Conservation (phyloP, 208 protist genomes). For the Borovskyia barvae region DNA sequence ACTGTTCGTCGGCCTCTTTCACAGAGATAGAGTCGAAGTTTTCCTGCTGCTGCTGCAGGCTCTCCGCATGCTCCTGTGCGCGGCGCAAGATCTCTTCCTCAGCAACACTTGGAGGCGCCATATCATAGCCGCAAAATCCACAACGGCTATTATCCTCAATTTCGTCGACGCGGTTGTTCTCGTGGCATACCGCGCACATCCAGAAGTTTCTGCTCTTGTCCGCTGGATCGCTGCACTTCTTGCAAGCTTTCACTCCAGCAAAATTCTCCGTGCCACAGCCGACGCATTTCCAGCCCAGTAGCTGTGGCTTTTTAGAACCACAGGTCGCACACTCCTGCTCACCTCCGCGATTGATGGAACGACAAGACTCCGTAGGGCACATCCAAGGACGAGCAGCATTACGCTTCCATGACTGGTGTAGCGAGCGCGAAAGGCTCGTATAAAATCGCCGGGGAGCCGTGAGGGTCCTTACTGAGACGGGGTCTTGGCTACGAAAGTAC, state of each 20-base stretch:
- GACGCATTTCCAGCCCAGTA: constrained; percentile 79
- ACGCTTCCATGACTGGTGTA: constrained; percentile 64
- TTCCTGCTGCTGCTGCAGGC: constrained; percentile 45
- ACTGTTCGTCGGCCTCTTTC: constrained; percentile 64
- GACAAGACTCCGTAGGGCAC: constrained; percentile 72
- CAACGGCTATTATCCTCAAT: constrained; percentile 85
- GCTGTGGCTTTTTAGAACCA: constrained; percentile 48
- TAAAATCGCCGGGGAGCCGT: constrained; percentile 4
- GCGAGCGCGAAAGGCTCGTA: constrained; percentile 7
- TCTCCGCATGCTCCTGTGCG: constrained; percentile 31
- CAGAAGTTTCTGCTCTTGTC: constrained; percentile 64
- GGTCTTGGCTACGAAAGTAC: not conserved
- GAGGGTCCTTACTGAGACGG: not conserved
- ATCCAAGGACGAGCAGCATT: constrained; percentile 68
- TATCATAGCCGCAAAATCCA: constrained; percentile 86
- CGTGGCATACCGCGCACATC: constrained; percentile 83
- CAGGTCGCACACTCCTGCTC: constrained; percentile 49
- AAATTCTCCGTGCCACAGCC: constrained; percentile 62
- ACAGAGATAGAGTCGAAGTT: constrained; percentile 63
- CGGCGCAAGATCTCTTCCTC: constrained; percentile 51
- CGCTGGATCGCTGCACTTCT: constrained; percentile 41
- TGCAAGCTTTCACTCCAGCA: constrained; percentile 75
- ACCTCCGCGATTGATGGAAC: constrained; percentile 40
- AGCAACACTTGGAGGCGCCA: constrained; percentile 64
- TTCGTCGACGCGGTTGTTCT: constrained; percentile 88